phyloP scores from a whole-genome alignment of 345 rosid genomes.

The Chamaenerion angustifolium region DNA sequence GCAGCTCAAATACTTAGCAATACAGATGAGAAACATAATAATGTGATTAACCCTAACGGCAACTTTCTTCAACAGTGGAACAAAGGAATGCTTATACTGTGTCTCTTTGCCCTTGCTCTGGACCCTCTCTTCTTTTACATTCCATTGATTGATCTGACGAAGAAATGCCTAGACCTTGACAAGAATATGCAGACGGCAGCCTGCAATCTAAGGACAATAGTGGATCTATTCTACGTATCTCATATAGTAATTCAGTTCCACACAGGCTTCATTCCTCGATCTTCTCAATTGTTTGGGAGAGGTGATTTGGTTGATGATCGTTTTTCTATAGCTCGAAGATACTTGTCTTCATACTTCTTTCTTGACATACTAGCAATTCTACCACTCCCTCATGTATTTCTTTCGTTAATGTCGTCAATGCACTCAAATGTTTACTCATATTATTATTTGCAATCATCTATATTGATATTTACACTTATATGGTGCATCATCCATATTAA shows the following conservation, averaged over 20 bases:
- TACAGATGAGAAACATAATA: slow-evolving; percentile 4
- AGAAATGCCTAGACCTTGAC: slow-evolving; percentile 58
- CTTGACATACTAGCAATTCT: slow-evolving; percentile 37
- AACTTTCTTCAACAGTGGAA: slow-evolving; percentile 81
- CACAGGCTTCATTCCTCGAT: slow-evolving; percentile 87
- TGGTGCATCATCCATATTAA: no score
- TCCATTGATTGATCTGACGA: slow-evolving; percentile 40
- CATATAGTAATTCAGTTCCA: slow-evolving; percentile 78
- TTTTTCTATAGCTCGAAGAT: slow-evolving; percentile 11
- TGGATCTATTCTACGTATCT: slow-evolving; percentile 60
- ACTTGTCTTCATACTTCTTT: slow-evolving; percentile 7
- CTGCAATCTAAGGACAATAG: slow-evolving; percentile 59
- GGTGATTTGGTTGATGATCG: slow-evolving; percentile 75
- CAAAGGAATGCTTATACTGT: slow-evolving; percentile 77
- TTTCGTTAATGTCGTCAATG: no score
- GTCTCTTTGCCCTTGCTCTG: slow-evolving; percentile 75
- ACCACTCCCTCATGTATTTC: slow-evolving; percentile 55
- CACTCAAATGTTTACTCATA: no score
- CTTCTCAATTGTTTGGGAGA: slow-evolving; percentile 88
- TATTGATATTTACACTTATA: no score
- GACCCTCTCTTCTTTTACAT: slow-evolving; percentile 90
- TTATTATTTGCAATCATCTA: no score
- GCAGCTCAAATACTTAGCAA: no score
- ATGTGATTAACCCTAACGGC: slow-evolving; percentile 81
- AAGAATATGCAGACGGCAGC: slow-evolving; percentile 67